A percentile compares a stretch with the other conserved stretches of the same genome.
These are phyloP conservation scores for Irpex sp. DNA, from an alignment of 1,284 basidiomycete species.

Conservation along the genomic window DNA sequence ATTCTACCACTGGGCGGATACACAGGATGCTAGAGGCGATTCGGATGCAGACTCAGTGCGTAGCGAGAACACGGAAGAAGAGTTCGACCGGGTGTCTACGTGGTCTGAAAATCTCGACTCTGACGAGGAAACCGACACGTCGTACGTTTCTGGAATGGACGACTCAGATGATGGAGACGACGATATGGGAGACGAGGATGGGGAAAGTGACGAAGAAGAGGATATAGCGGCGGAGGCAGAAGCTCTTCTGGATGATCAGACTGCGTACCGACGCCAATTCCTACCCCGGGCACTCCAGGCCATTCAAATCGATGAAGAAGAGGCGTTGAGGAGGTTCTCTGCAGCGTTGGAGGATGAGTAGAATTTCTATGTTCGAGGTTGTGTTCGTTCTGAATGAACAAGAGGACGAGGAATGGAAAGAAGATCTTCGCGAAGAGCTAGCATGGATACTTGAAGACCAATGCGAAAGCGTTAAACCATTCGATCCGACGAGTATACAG, in stretches of 20 bases:
- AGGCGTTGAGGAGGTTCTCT: no score
- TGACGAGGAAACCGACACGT: background rate
- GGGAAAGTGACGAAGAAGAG: background rate
- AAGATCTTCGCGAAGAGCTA: background rate
- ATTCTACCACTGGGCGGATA: background rate
- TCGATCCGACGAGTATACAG: no score
- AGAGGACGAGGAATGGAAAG: background rate
- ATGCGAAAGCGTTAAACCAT: background rate
- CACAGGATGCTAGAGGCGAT: background rate
- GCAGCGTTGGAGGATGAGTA: no score
- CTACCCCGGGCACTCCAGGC: no score
- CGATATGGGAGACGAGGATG: background rate
- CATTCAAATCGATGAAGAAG: no score
- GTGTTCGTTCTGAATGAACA: background rate
- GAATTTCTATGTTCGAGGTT: no score
- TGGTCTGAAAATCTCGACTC: background rate
- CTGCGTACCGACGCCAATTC: no score
- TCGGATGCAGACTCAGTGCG: background rate
- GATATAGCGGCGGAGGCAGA: no score
- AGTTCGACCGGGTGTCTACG: background rate
- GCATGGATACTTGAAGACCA: background rate
- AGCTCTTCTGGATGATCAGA: no score
- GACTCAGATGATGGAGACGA: background rate
- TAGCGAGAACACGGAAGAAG: background rate
- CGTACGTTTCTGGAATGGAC: background rate